Evolutionary conservation across 1,284 basidiomycete genomes (phyloP).

Genomic region (Termitomyces sp.): DNA sequence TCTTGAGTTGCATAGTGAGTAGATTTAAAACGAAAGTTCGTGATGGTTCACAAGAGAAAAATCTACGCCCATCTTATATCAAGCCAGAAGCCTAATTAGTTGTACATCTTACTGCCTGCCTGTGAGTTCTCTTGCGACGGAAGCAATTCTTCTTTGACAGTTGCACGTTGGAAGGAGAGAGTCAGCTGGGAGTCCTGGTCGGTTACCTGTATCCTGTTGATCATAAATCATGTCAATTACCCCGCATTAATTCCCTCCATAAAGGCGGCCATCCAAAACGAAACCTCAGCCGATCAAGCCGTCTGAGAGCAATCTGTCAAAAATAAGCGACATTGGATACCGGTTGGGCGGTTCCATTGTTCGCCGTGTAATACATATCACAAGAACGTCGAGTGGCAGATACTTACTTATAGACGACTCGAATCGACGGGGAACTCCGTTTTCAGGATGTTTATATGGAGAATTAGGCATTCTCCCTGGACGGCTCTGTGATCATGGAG

Average conservation of each 20-base stretch:
- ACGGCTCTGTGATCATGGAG: neutral
- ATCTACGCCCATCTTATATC: constrained; percentile 1
- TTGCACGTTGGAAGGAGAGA: constrained; percentile 3
- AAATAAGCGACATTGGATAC: neutral
- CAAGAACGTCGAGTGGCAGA: neutral
- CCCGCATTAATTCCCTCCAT: neutral
- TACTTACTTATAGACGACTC: neutral
- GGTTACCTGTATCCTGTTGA: neutral
- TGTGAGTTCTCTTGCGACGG: neutral
- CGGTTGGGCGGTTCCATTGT: neutral
- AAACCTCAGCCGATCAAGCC: neutral
- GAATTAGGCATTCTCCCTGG: neutral
- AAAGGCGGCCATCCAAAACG: neutral
- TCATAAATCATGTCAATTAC: neutral
- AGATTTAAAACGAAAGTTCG: neutral
- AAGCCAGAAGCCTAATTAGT: neutral
- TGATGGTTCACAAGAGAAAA: neutral
- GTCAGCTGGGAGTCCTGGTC: constrained; percentile 5
- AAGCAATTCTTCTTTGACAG: constrained; percentile 8
- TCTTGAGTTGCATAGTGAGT: constrained; percentile 19
- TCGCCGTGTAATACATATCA: neutral
- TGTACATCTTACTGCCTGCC: neutral
- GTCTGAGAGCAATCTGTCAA: neutral
- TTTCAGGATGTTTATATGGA: neutral
- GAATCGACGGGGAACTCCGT: no score